A percentile compares a stretch with the other conserved stretches of the same genome.
Evolutionary conservation across 495 filamentous ascomycete genomes (phyloP).

Genomic region (Xylaria sp.): DNA sequence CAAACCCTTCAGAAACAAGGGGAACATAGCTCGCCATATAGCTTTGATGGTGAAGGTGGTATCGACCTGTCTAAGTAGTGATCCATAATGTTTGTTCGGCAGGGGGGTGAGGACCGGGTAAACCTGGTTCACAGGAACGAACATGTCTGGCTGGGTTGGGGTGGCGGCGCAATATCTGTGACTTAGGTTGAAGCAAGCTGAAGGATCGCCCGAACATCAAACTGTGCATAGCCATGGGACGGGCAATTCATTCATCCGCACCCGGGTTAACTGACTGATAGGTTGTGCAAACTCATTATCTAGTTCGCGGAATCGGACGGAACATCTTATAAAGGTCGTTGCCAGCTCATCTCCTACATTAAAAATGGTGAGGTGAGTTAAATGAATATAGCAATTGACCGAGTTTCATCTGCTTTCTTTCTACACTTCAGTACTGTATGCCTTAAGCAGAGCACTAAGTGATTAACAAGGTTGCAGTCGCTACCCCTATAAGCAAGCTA

Average conservation of each 20-base stretch:
- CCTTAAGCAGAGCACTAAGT: background rate
- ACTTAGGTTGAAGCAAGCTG: constrained; percentile 8
- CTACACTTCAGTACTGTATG: background rate
- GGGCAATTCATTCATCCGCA: background rate
- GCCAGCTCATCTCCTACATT: background rate
- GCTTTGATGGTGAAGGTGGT: constrained; percentile 6
- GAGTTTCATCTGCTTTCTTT: background rate
- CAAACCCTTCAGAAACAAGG: constrained; percentile 24
- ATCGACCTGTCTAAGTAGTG: constrained; percentile 1
- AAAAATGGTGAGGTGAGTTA: background rate
- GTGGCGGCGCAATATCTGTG: constrained; percentile 3
- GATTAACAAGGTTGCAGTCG: background rate
- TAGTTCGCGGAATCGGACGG: background rate
- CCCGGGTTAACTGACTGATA: background rate
- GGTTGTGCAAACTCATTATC: background rate
- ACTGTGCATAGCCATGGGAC: constrained; percentile 9
- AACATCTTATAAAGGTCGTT: background rate
- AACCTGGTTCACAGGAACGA: background rate
- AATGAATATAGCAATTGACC: background rate
- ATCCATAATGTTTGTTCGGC: background rate
- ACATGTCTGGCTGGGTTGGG: background rate
- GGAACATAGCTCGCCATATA: background rate
- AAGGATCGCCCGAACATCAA: constrained; percentile 17
- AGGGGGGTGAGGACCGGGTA: background rate
- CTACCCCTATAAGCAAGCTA: background rate